Percentiles rank a stretch among this genome's conserved stretches.
These are phyloP conservation scores for Coemansia sp. DNA, from an alignment of 192 early-diverging fungal species.

Conservation along the genomic window DNA sequence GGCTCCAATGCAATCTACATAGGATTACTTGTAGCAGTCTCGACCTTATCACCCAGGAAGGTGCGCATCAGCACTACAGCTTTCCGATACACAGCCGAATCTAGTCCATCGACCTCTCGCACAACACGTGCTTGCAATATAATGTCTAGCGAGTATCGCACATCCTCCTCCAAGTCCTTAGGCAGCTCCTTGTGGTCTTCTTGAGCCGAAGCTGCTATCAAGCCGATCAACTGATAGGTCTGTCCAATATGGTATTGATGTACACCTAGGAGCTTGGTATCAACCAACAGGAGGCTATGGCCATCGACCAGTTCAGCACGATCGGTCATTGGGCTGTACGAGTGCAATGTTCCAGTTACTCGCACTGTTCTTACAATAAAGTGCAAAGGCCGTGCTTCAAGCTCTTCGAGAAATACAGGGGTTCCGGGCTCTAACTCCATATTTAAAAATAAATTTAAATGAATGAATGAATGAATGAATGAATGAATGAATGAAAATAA, in stretches of 20 bases:
- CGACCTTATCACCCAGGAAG: background rate
- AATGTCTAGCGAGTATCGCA: conserved; percentile 11
- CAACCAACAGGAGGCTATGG: conserved; percentile 11
- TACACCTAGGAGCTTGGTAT: conserved; percentile 31
- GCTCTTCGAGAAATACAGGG: conserved; percentile 46
- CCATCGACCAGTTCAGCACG: conserved; percentile 25
- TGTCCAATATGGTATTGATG: conserved; percentile 31
- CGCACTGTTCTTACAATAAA: conserved; percentile 21
- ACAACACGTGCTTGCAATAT: conserved; percentile 29
- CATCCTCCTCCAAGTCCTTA: conserved; percentile 25
- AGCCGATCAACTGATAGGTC: conserved; percentile 44
- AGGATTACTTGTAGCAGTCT: background rate
- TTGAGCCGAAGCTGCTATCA: background rate
- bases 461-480: no score
- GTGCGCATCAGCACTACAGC: conserved; percentile 26
- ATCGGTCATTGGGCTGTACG: conserved; percentile 22
- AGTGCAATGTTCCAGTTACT: conserved; percentile 32
- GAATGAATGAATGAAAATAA: no score
- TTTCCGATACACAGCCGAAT: conserved; percentile 29
- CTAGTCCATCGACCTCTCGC: conserved; percentile 30
- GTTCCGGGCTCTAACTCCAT: conserved; percentile 42
- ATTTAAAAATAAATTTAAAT: background rate
- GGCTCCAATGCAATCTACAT: background rate
- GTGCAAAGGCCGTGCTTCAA: background rate
- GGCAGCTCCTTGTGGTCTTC: background rate